Percentiles rank a stretch among this genome's conserved stretches.
phyloP scores from a whole-genome alignment of 768 basidiomycete genomes.

The Kondoa malvinella region DNA sequence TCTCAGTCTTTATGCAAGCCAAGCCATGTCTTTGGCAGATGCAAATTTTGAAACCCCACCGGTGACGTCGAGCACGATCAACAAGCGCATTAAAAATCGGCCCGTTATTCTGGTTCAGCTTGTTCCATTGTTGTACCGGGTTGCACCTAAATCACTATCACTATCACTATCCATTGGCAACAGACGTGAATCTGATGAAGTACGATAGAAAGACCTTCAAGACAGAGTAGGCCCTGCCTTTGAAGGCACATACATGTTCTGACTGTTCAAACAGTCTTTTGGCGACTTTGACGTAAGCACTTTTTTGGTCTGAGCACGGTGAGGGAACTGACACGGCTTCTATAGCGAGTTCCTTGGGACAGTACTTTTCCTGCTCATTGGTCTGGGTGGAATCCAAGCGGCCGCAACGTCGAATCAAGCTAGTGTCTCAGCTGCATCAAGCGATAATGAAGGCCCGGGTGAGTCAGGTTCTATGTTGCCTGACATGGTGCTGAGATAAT shows the following conservation, averaged over 20 bases:
- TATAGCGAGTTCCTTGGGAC: slow-evolving; percentile 4
- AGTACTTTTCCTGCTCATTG: slow-evolving; percentile 45
- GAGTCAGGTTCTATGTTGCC: slow-evolving; percentile 12
- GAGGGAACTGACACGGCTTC: neutral
- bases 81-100: too few species aligned
- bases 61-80: too few species aligned
- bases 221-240: neutral
- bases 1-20: too few species aligned
- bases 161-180: too few species aligned
- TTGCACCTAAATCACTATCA: too few species aligned
- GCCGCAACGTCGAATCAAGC: slow-evolving; percentile 28
- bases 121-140: too few species aligned
- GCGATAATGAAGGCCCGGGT: neutral
- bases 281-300: neutral
- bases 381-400: slow-evolving; percentile 49
- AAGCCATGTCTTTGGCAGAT: too few species aligned
- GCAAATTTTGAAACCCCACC: too few species aligned
- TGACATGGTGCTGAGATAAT: slow-evolving; percentile 29
- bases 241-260: neutral
- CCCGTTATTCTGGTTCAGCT: too few species aligned
- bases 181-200: too few species aligned
- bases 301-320: neutral
- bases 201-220: neutral
- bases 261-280: neutral
- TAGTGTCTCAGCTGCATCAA: neutral